These are phyloP conservation scores for Adansonia rubrostipa DNA, from an alignment of 441 rosid genomes.

Conservation along the genomic window DNA sequence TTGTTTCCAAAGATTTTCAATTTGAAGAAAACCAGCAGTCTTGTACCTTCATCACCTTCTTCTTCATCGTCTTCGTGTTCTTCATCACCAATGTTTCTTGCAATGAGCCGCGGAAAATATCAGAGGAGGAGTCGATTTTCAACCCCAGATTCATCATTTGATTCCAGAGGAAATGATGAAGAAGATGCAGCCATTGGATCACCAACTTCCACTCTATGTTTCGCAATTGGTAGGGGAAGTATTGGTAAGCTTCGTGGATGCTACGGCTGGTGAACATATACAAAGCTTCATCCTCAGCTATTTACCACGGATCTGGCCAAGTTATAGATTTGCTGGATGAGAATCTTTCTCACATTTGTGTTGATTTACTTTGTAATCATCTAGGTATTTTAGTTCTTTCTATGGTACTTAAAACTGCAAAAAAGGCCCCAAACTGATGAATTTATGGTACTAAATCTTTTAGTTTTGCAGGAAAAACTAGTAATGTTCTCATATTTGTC, in stretches of 20 bases:
- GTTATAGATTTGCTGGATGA: not conserved
- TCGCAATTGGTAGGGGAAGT: constrained; percentile 22
- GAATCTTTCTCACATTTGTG: constrained; percentile 5
- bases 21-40: constrained; percentile 29
- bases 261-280: constrained; percentile 29
- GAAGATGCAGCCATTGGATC: constrained; percentile 30
- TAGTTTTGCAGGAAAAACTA: not conserved
- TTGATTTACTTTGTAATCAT: not conserved
- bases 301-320: constrained; percentile 18
- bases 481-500: not conserved
- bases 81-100: constrained; percentile 16
- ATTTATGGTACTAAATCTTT: not conserved
- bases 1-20: constrained; percentile 39
- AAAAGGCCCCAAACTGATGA: constrained; percentile 1
- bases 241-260: constrained; percentile 32
- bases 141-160: constrained; percentile 41
- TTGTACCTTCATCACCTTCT: constrained; percentile 24
- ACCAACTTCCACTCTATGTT: constrained; percentile 44
- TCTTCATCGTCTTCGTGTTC: not conserved
- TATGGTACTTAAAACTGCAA: not conserved
- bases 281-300: not conserved
- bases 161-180: constrained; percentile 39
- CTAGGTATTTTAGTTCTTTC: not conserved
- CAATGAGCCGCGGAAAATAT: not conserved
- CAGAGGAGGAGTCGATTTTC: constrained; percentile 33